Conservation (phyloP, 2,329 filamentous ascomycete genomes). For the Colletotrichum eleusines region DNA sequence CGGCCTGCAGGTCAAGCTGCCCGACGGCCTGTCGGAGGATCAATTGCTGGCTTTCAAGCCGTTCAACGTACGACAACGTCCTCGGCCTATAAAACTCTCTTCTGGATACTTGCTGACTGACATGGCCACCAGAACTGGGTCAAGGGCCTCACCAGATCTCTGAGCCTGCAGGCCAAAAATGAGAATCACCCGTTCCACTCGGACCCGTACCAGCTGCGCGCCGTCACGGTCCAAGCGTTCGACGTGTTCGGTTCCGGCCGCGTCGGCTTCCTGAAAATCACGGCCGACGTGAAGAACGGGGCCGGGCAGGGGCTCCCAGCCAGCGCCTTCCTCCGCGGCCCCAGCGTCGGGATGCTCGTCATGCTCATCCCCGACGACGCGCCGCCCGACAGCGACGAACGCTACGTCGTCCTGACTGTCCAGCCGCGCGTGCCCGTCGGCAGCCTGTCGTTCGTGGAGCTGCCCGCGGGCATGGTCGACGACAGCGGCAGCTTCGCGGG, state of each 20-base stretch:
- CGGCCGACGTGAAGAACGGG: constrained; percentile 60
- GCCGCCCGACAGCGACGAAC: constrained; percentile 55
- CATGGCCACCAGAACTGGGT: constrained; percentile 60
- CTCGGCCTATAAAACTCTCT: accelerated
- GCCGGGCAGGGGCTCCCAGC: constrained; percentile 65
- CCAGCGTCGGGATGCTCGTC: constrained; percentile 71
- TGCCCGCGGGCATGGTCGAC: constrained; percentile 72
- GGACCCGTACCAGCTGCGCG: constrained; percentile 65
- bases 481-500: constrained; percentile 66
- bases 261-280: constrained; percentile 70
- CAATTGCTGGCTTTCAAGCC: constrained; percentile 62
- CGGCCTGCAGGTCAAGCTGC: constrained; percentile 57
- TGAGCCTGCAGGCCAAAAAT: constrained; percentile 57
- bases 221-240: constrained; percentile 65
- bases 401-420: constrained; percentile 69
- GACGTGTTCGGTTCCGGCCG: constrained; percentile 62
- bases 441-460: constrained; percentile 66
- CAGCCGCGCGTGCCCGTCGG: constrained; percentile 69
- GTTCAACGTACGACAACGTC: constrained; percentile 56
- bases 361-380: constrained; percentile 66
- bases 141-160: constrained; percentile 59
- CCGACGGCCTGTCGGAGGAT: constrained; percentile 57
- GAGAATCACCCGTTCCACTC: constrained; percentile 64
- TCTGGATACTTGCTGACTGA: constrained; percentile 25
- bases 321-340: constrained; percentile 67